phyloP scores from a whole-genome alignment of 2,329 filamentous ascomycete genomes.

The Aureobasidium melanogenum region DNA sequence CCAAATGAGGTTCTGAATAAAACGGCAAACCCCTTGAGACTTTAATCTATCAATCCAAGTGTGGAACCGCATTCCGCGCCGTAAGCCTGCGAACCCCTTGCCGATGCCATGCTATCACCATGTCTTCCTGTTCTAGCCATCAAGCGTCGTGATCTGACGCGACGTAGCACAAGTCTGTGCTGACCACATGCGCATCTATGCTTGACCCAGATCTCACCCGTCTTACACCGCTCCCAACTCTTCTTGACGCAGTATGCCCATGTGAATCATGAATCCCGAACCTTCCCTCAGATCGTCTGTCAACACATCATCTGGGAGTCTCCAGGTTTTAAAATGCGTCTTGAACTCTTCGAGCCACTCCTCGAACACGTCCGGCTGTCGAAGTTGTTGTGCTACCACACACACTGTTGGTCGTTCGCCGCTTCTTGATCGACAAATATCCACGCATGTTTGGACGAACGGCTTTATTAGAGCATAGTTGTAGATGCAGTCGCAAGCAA shows the following conservation, averaged over 20 bases:
- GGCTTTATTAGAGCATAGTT: constrained; percentile 79
- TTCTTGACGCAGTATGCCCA: constrained; percentile 50
- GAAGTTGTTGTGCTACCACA: constrained; percentile 80
- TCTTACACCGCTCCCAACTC: not conserved
- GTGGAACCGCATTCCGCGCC: not conserved
- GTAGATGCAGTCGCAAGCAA: constrained; percentile 93
- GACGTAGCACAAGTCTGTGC: not conserved
- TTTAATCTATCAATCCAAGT: not conserved
- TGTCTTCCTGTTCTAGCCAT: not conserved
- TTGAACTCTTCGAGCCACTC: constrained; percentile 66
- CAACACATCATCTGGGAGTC: constrained; percentile 57
- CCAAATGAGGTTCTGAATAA: not conserved
- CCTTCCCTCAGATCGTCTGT: constrained; percentile 50
- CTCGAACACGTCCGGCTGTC: constrained; percentile 77
- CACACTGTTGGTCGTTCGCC: constrained; percentile 53
- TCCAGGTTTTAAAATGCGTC: constrained; percentile 63
- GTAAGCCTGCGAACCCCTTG: not conserved
- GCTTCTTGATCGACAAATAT: constrained; percentile 56
- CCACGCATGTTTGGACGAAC: constrained; percentile 71
- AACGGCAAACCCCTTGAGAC: not conserved
- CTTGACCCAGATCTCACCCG: not conserved
- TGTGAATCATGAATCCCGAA: constrained; percentile 73
- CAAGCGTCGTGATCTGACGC: not conserved
- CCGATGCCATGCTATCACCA: not conserved
- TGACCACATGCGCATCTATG: not conserved